Base-by-base conservation (phyloP, 306 rosid species). In the Vachellia collinsii region DNA sequence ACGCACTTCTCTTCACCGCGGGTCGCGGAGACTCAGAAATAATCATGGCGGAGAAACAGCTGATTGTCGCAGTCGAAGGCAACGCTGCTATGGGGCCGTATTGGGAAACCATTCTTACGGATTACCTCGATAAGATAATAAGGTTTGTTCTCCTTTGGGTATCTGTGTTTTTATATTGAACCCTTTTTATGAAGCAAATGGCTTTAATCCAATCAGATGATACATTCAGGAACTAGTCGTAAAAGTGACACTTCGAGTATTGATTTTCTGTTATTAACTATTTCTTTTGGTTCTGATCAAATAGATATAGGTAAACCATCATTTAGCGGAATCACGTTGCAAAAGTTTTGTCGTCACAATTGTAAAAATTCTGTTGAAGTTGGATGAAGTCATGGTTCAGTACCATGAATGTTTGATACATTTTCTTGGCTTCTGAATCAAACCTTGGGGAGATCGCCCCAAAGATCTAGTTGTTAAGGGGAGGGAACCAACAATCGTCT, bases 41-140 rank as follows among this genome's bases (percentile, higher is more conserved):
- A 8, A 23, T 61, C 29, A 94, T 94, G 98, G 92, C 87, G 34
- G 98, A 90, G 82, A 94, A 87, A 90, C 97, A 89, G 86, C 83
- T 94, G 82, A 90, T 90, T 83, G 83, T 94, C 7, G 95, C 53
- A 41, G 98, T 92, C 9, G 98, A 94, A 85, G 88, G 90, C 68
- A 94, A 97, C 39, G 97, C 94, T 5, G 97, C 95, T 34, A 87
- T 94, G 92, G 97, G 98, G 0, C 95, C 94, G 36, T 90, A 84
- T 79, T 94, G 97, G 98, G 74, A 76, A 17, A 78, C 88, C 50
- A n/a, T 90, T 74, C 78, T 79, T 44, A 70, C 78, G 58, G 98
- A 94, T 83, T 94, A 94, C 85, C 86, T 94, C 16, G 95, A 92
- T 7, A 94, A 94, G 88, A 82, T 94, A 70, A 82, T 90, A 77